These are phyloP conservation scores for Saksenaea oblongispora DNA, from an alignment of 371 early-diverging fungal genomes.

Conservation along the genomic window DNA sequence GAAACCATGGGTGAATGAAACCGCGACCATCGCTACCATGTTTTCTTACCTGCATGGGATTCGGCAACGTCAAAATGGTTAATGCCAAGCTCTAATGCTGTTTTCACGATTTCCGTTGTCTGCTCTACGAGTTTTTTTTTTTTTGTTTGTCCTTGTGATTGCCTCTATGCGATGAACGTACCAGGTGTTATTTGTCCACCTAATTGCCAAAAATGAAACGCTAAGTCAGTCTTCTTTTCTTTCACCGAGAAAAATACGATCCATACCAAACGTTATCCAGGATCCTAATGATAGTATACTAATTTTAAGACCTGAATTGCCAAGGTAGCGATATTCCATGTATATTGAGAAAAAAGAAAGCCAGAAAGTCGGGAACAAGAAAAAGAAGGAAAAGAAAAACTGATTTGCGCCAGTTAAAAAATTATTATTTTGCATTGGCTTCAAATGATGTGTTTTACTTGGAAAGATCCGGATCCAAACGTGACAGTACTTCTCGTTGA, in stretches of 20 bases:
- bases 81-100: slow-evolving; percentile 75
- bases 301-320: slow-evolving; percentile 81
- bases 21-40: not conserved
- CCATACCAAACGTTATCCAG: slow-evolving; percentile 69
- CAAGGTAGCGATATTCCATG: slow-evolving; percentile 86
- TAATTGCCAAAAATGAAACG: slow-evolving; percentile 13
- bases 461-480: too few relatives aligned
- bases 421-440: too few relatives aligned
- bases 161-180: slow-evolving; percentile 8
- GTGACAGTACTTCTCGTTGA: too few relatives aligned
- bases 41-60: slow-evolving; percentile 61
- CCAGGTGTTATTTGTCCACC: slow-evolving; percentile 62
- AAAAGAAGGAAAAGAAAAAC: not conserved
- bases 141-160: not conserved
- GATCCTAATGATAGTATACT: slow-evolving; percentile 44
- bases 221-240: not conserved
- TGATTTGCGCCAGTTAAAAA: not conserved
- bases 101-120: slow-evolving; percentile 69
- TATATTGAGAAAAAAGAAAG: not conserved
- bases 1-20: not conserved
- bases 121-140: slow-evolving; percentile 33
- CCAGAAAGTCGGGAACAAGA: slow-evolving; percentile 1
- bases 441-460: too few relatives aligned
- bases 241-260: not conserved
- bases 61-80: slow-evolving; percentile 87